Evolutionary conservation across 2,329 filamentous ascomycete genomes (phyloP).

Genomic region (Calonectria pauciramosa): DNA sequence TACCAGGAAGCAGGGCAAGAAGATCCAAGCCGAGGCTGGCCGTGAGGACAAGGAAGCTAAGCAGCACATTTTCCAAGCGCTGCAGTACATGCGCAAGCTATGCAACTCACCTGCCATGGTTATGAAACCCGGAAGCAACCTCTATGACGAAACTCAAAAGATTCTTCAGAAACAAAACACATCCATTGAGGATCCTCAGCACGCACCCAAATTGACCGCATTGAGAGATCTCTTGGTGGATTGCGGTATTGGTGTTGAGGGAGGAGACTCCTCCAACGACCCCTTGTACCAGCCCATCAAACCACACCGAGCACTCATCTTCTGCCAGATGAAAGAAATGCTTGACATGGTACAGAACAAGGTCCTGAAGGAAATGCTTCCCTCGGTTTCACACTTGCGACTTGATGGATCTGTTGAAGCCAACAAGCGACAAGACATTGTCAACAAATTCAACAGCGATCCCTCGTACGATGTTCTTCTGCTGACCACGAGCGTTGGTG

Average conservation of each 20-base stretch:
- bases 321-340: constrained; percentile 99
- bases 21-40: constrained; percentile 85
- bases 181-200: constrained; percentile 84
- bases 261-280: constrained; percentile 68
- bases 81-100: constrained; percentile 99
- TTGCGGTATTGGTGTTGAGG: constrained; percentile 91
- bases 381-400: constrained; percentile 92
- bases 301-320: constrained; percentile 94
- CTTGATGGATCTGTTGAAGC: constrained; percentile 95
- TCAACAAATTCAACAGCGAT: constrained; percentile 98
- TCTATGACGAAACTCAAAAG: constrained; percentile 89
- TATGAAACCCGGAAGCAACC: constrained; percentile 92
- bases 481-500: constrained; percentile 94
- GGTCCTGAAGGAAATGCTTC: constrained; percentile 91
- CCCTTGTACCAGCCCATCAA: constrained; percentile 86
- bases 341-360: constrained; percentile 98
- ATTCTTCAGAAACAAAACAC: constrained; percentile 85
- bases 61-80: constrained; percentile 97
- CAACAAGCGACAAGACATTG: constrained; percentile 94
- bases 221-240: constrained; percentile 96
- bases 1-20: constrained; percentile 91
- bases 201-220: constrained; percentile 93
- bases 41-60: constrained; percentile 93
- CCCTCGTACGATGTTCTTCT: constrained; percentile 96
- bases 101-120: constrained; percentile 98